phyloP scores from a whole-genome alignment of 2,329 filamentous ascomycete species.

The Albophoma yamanashiensis region DNA sequence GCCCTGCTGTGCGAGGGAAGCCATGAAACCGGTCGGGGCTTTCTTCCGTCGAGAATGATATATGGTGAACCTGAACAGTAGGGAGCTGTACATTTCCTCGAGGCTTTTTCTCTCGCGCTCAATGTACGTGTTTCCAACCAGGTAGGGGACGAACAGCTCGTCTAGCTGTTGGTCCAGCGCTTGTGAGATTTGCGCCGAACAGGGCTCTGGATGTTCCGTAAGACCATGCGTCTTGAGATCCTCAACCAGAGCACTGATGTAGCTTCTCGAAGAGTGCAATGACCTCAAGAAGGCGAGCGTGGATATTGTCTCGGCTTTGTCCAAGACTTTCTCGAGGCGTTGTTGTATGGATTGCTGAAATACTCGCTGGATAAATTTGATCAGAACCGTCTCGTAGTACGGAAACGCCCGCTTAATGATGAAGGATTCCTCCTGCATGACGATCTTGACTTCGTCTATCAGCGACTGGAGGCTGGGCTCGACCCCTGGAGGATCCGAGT shows the following conservation, averaged over 20 bases:
- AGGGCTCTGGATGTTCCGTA: conserved; percentile 89
- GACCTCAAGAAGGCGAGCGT: conserved; percentile 85
- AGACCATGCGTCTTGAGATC: conserved; percentile 90
- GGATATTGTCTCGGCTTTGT: conserved; percentile 87
- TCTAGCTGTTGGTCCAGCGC: conserved; percentile 66
- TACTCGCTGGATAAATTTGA: conserved; percentile 86
- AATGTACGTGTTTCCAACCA: conserved; percentile 60
- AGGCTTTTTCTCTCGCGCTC: conserved; percentile 58
- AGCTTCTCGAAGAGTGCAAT: conserved; percentile 80
- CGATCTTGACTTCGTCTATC: conserved; percentile 86
- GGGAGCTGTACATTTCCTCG: conserved; percentile 76
- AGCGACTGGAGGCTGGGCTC: conserved; percentile 88
- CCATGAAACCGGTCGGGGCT: conserved; percentile 83
- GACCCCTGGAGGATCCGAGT: conserved; percentile 81
- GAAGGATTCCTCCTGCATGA: conserved; percentile 93
- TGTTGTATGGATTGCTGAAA: conserved; percentile 99
- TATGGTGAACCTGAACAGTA: conserved; percentile 94
- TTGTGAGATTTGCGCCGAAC: conserved; percentile 72
- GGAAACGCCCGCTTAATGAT: conserved; percentile 96
- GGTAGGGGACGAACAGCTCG: conserved; percentile 64
- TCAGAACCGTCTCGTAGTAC: conserved; percentile 87
- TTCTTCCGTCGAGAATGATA: conserved; percentile 86
- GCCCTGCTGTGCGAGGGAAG: conserved; percentile 78
- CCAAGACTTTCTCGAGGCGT: conserved; percentile 85
- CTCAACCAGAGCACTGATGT: conserved; percentile 79